phyloP scores from a whole-genome alignment of 148 eudicot species.

The Simmondsia chinensis region DNA sequence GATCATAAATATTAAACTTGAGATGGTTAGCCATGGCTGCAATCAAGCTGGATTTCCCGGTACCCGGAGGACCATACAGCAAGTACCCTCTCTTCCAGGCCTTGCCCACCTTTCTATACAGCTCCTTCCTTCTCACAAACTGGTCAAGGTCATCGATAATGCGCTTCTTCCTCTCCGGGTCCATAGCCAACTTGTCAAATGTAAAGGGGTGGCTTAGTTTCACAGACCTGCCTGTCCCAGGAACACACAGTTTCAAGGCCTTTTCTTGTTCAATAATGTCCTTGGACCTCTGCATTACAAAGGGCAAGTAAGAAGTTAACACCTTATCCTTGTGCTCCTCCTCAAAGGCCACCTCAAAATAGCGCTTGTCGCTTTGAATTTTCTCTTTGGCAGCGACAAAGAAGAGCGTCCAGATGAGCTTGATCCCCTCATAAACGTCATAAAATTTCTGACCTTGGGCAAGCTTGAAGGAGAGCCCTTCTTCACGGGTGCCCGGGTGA shows the following conservation, averaged over 20 bases:
- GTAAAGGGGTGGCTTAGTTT: background rate
- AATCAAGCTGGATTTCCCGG: conserved; percentile 1
- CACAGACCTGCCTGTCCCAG: background rate
- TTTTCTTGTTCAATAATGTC: background rate
- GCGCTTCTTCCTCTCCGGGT: conserved; percentile 11
- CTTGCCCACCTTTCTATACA: conserved; percentile 9
- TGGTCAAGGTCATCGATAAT: conserved; percentile 4
- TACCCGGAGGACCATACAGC: conserved; percentile 39
- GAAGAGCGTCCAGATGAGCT: background rate
- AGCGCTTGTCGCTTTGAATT: background rate
- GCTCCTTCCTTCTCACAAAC: background rate
- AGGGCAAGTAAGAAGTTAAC: background rate
- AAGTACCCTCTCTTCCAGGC: conserved; percentile 38
- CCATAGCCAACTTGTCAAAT: background rate
- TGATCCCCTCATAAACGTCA: background rate
- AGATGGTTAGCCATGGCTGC: background rate
- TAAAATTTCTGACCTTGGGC: background rate
- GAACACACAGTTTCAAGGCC: background rate
- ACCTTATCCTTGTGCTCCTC: background rate
- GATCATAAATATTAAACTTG: background rate
- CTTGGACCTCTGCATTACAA: background rate
- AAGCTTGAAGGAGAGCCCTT: background rate
- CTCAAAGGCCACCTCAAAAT: background rate
- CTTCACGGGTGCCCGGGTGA: background rate
- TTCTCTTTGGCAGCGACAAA: background rate